These are phyloP conservation scores for Musa schizocarpa DNA, from an alignment of 176 grass and related monocot species.

Conservation along the genomic window DNA sequence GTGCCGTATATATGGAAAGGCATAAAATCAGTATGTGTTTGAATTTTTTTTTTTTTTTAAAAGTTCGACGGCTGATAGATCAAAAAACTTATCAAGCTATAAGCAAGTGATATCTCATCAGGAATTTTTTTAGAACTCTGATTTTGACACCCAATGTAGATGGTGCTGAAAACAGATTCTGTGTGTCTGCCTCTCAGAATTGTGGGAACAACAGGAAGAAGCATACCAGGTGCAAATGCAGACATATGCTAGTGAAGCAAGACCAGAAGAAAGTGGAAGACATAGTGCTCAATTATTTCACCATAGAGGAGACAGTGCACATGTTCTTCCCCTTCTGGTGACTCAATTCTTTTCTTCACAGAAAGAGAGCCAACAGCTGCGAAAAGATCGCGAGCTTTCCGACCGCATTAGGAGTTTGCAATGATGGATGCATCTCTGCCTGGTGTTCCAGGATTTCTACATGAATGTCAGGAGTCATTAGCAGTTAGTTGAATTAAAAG, in stretches of 20 bases:
- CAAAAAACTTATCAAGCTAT: not conserved
- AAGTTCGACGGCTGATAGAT: not conserved
- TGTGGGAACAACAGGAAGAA: not conserved
- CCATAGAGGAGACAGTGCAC: not conserved
- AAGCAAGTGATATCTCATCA: not conserved
- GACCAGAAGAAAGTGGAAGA: not conserved
- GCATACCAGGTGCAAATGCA: not conserved
- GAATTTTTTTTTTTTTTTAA: not conserved
- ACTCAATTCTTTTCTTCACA: not conserved
- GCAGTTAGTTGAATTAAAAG: too few relatives aligned
- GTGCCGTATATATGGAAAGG: too few relatives aligned
- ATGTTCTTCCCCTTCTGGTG: too few relatives aligned
- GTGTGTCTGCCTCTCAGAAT: not conserved
- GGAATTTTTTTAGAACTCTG: not conserved
- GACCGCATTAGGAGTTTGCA: not conserved
- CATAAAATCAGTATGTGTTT: not conserved
- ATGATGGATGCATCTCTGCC: not conserved
- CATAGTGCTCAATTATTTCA: constrained; percentile 3
- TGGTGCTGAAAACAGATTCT: not conserved
- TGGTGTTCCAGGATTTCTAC: not conserved
- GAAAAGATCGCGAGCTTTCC: not conserved
- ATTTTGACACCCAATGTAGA: constrained; percentile 1
- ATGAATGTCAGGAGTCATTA: not conserved
- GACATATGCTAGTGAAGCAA: not conserved
- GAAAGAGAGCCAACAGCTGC: not conserved